Base-by-base conservation (phyloP, 345 rosid genomes). In the Populus pruinosa region DNA sequence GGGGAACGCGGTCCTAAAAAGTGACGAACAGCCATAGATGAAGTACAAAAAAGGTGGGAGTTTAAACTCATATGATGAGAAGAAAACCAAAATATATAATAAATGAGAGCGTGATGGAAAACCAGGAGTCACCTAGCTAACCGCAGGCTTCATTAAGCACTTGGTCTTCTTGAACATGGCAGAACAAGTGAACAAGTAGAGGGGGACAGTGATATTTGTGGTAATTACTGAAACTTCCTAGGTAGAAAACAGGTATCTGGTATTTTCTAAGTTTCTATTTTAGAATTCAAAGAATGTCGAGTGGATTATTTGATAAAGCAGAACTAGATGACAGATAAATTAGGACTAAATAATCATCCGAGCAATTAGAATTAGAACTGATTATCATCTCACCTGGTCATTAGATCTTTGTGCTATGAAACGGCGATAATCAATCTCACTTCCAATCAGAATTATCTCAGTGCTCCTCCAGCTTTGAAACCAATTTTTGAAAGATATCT, bases 351-450 rank as follows among this genome's bases (percentile, higher is more conserved):
- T 17, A 27, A 72, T 11, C 20, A 59, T 16, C 4, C 4, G 8
- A 27, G 14, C 38, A 31, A 64, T 1, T 33, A 31, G 33, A 63
- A 63, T 7, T 33, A 31, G 31, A 64, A 12, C 18, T 31, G n/a
- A 18, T 31, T 41, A 2, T 31, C 55, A 67, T 44, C 72, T 77
- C 63, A 94, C 97, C 88, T 83, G 76, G 70, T 87, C 86, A 69
- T 86, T 56, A 36, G 85, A 82, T 66, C 86, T 89, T 78, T 90
- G 81, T 21, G 97, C 97, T 64, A 90, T 88, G 70, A 83, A 85
- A 65, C 97, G 90, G 38, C 97, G 93, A 82, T 93, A 94, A 87
- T 94, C 97, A 76, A 94, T 83, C 80, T 93, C 97, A 78, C 90
- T 90, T 84, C 90, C 97, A 80, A 93, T 86, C 77, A 84, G 85